Conservation (phyloP, 2,329 filamentous ascomycete species). For the Venturiaceae sp. region DNA sequence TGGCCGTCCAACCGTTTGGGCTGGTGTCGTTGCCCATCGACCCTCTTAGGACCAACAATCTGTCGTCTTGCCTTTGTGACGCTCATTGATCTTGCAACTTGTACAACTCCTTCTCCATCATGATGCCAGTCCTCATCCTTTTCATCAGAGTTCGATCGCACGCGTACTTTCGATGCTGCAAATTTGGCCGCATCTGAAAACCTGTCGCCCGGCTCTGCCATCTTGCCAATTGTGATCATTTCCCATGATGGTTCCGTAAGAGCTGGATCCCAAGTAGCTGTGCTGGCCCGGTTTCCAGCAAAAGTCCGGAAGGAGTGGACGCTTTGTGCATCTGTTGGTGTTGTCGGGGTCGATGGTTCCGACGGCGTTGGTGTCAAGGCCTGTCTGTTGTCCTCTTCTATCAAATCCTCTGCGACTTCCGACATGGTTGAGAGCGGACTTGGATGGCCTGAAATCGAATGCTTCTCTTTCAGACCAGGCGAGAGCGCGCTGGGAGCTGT, state of each 20-base stretch:
- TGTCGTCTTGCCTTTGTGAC: slow-evolving; percentile 3
- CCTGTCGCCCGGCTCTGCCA: slow-evolving; percentile 1
- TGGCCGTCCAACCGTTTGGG: not conserved
- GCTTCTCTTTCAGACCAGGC: not conserved
- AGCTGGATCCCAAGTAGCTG: not conserved
- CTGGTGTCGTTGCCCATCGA: not conserved
- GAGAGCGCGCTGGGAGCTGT: slow-evolving; percentile 8
- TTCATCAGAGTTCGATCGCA: not conserved
- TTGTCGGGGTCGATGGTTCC: slow-evolving; percentile 3
- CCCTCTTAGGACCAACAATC: not conserved
- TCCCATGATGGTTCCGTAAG: slow-evolving; percentile 5
- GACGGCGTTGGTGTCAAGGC: slow-evolving; percentile 4
- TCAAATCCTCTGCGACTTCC: not conserved
- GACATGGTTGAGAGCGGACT: not conserved
- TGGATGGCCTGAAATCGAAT: not conserved
- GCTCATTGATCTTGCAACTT: not conserved
- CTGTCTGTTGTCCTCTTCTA: not conserved
- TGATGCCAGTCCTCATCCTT: not conserved
- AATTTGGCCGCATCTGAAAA: not conserved
- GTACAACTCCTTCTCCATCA: not conserved
- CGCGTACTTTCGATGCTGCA: not conserved
- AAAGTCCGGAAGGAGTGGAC: not conserved
- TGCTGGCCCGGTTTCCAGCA: not conserved
- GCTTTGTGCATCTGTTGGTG: not conserved
- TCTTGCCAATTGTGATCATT: slow-evolving; percentile 9